Conservation (phyloP, 176 grass and related monocot genomes). For the Ananas comosus region DNA sequence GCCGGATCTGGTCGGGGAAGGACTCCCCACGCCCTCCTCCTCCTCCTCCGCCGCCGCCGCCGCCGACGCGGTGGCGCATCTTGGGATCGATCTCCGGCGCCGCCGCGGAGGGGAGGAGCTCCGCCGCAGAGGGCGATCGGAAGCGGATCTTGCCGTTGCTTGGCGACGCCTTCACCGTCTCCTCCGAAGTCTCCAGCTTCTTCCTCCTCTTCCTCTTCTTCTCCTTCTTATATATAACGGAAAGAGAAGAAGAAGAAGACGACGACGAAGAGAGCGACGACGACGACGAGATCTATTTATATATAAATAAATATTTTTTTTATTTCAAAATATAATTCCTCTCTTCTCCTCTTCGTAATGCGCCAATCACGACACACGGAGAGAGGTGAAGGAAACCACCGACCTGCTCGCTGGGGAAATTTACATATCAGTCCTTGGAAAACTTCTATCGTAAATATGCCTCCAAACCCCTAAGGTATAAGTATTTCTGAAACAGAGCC, state of each 20-base stretch:
- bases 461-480: too few species aligned
- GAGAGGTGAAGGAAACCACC: too few species aligned
- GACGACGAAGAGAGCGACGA: background rate
- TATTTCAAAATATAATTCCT: too few species aligned
- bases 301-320: too few species aligned
- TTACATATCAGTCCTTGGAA: too few species aligned
- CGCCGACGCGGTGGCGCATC: constrained; percentile 56
- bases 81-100: constrained; percentile 27
- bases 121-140: constrained; percentile 64
- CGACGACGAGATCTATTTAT: too few species aligned
- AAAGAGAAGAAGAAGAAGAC: background rate
- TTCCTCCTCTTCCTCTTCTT: background rate
- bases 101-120: constrained; percentile 33
- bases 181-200: constrained; percentile 59
- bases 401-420: too few species aligned
- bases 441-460: too few species aligned
- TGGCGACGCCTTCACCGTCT: constrained; percentile 59
- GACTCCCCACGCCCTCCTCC: constrained; percentile 34
- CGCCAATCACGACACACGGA: too few species aligned
- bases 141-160: constrained; percentile 77
- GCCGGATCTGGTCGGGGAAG: constrained; percentile 56
- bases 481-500: too few species aligned
- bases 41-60: constrained; percentile 19
- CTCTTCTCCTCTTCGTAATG: too few species aligned
- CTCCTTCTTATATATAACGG: background rate